These are phyloP conservation scores for Fusarium sacchari DNA, from an alignment of 2,329 filamentous ascomycete genomes.

Conservation along the genomic window DNA sequence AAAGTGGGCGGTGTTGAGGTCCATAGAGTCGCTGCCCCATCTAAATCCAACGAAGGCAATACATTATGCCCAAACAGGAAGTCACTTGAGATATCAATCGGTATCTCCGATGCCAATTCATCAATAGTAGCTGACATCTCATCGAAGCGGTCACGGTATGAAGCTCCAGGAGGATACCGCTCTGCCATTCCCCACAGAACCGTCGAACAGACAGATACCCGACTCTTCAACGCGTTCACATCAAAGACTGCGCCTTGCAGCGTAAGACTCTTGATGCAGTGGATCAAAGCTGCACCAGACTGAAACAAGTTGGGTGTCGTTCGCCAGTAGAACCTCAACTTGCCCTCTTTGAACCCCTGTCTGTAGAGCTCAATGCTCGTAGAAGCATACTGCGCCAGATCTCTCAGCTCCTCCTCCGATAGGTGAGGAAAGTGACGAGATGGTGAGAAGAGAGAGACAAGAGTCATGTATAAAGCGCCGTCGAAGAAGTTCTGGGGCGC, in stretches of 20 bases:
- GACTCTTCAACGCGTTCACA: background rate
- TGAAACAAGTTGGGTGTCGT: conserved; percentile 42
- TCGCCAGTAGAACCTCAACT: conserved; percentile 44
- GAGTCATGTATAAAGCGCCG: conserved; percentile 20
- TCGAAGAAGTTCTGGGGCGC: conserved; percentile 38
- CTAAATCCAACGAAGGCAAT: conserved; percentile 1
- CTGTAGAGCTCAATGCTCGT: conserved; percentile 34
- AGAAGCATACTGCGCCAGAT: conserved; percentile 28
- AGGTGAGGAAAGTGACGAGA: conserved; percentile 27
- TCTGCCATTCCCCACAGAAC: conserved; percentile 46
- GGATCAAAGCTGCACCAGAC: conserved; percentile 32
- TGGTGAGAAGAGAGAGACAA: conserved; percentile 38
- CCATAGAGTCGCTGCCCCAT: background rate
- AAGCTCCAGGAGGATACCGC: conserved; percentile 37
- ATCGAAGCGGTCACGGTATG: conserved; percentile 43
- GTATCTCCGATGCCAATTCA: background rate
- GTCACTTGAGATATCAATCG: background rate
- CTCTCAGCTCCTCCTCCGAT: conserved; percentile 12
- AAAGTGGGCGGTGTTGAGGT: background rate
- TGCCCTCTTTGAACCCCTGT: conserved; percentile 29
- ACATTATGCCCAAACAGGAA: background rate
- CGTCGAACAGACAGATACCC: conserved; percentile 35
- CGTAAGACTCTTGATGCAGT: conserved; percentile 24
- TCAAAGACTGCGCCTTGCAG: background rate
- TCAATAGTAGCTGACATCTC: conserved; percentile 18